A percentile compares a stretch with the other conserved stretches of the same genome.
phyloP scores from a whole-genome alignment of 768 basidiomycete genomes.

The Phylloporus sp. region DNA sequence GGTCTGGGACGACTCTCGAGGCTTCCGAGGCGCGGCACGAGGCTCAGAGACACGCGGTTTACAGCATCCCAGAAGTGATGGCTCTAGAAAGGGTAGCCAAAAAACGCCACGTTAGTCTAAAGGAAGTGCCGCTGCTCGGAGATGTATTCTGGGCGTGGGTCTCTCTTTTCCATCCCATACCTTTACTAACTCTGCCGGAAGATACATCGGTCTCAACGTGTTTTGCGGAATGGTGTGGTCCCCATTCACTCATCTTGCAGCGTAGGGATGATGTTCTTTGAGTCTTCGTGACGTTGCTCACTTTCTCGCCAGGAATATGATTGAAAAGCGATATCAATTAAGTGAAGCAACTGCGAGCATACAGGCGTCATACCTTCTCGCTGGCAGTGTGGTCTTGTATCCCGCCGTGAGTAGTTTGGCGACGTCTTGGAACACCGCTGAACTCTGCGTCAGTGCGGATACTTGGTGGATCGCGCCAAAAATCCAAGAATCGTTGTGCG shows the following conservation, averaged over 20 bases:
- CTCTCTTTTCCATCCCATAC: background rate
- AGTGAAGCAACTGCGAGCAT: constrained; percentile 57
- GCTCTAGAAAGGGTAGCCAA: constrained; percentile 63
- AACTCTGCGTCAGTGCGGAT: constrained; percentile 48
- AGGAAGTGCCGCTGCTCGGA: constrained; percentile 61
- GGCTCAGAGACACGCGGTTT: constrained; percentile 42
- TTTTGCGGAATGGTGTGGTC: constrained; percentile 76
- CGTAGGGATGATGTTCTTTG: constrained; percentile 43
- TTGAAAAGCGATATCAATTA: constrained; percentile 62
- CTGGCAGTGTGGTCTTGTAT: constrained; percentile 65
- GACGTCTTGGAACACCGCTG: background rate
- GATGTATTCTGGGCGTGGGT: constrained; percentile 78
- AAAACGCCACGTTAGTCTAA: constrained; percentile 58
- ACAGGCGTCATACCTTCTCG: constrained; percentile 68
- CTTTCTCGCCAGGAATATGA: constrained; percentile 52
- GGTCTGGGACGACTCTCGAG: constrained; percentile 60
- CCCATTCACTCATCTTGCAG: constrained; percentile 72
- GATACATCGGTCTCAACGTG: constrained; percentile 72
- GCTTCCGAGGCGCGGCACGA: constrained; percentile 58
- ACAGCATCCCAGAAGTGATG: constrained; percentile 52
- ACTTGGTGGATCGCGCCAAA: constrained; percentile 57
- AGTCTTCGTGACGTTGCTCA: constrained; percentile 2
- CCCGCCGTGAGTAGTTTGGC: constrained; percentile 48
- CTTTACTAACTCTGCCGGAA: constrained; percentile 24
- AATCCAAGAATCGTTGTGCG: constrained; percentile 54